phyloP scores from a whole-genome alignment of 2,329 filamentous ascomycete species.

The Hypoxylon sp. region DNA sequence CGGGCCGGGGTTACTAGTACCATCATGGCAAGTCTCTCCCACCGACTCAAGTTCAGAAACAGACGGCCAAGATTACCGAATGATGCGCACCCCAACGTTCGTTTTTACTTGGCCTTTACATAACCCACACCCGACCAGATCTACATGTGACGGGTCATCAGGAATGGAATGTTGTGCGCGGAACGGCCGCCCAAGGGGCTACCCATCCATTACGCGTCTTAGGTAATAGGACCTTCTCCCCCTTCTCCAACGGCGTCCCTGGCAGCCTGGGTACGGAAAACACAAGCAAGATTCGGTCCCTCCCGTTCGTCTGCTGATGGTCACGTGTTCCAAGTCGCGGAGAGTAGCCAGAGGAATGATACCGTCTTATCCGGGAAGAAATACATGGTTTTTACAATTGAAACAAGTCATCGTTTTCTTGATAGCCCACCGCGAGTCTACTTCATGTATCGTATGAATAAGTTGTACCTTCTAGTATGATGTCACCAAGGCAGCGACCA shows the following conservation, averaged over 20 bases:
- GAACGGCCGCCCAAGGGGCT: neutral
- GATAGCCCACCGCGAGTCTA: neutral
- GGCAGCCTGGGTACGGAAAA: constrained; percentile 18
- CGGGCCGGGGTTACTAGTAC: constrained; percentile 15
- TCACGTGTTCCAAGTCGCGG: constrained; percentile 26
- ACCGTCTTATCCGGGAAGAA: constrained; percentile 1
- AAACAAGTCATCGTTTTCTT: neutral
- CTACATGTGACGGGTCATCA: constrained; percentile 8
- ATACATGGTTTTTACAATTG: too few relatives aligned
- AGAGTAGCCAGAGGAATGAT: constrained; percentile 1
- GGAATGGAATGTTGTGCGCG: neutral
- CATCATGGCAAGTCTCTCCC: neutral
- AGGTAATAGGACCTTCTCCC: neutral
- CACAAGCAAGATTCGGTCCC: constrained; percentile 15
- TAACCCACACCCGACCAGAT: constrained; percentile 2
- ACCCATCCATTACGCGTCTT: constrained; percentile 10
- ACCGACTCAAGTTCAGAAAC: constrained; percentile 13
- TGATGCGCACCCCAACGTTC: neutral
- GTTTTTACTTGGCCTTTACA: neutral
- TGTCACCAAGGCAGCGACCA: neutral
- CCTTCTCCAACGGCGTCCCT: constrained; percentile 9
- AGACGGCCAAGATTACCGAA: constrained; percentile 2
- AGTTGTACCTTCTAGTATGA: neutral
- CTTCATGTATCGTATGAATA: neutral
- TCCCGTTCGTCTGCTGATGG: constrained; percentile 24